A percentile compares a stretch with the other conserved stretches of the same genome.
phyloP scores from a whole-genome alignment of 768 basidiomycete species.

The Hypholoma sublateritium region DNA sequence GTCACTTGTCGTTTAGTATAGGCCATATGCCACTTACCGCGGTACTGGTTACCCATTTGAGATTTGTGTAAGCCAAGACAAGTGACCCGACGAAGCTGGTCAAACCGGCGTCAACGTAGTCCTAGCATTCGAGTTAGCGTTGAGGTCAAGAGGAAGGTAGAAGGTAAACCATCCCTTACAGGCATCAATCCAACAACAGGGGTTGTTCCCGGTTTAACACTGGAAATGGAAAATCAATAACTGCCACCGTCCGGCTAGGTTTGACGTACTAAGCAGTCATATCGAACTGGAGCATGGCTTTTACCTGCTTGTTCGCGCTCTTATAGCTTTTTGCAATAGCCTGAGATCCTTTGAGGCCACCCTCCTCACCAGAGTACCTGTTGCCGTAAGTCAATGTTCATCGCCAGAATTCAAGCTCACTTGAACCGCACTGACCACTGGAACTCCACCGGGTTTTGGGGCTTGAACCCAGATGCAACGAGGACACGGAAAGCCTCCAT shows the following conservation, averaged over 20 bases:
- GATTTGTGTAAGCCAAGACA: constrained; percentile 40
- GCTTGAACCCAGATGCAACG: no score
- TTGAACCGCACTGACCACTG: constrained; percentile 32
- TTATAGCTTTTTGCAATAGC: constrained; percentile 52
- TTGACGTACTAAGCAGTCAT: constrained; percentile 39
- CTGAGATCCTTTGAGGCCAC: constrained; percentile 46
- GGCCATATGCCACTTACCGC: constrained; percentile 13
- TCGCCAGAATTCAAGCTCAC: not conserved
- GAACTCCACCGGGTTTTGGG: constrained; percentile 40
- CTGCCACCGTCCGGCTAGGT: not conserved
- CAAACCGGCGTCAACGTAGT: constrained; percentile 31
- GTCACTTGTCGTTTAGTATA: not conserved
- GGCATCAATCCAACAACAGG: constrained; percentile 36
- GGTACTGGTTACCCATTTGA: constrained; percentile 37
- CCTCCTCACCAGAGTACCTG: constrained; percentile 47
- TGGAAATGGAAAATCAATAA: constrained; percentile 18
- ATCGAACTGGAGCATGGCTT: constrained; percentile 45
- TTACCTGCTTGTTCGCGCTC: constrained; percentile 36
- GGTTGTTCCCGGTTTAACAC: constrained; percentile 43
- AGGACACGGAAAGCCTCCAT: no score
- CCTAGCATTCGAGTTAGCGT: constrained; percentile 16
- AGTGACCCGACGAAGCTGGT: constrained; percentile 42
- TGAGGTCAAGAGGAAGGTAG: not conserved
- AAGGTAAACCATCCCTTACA: constrained; percentile 13
- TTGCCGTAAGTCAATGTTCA: constrained; percentile 8